These are phyloP conservation scores for Corchorus capsularis DNA, from an alignment of 345 rosid species.

Conservation along the genomic window DNA sequence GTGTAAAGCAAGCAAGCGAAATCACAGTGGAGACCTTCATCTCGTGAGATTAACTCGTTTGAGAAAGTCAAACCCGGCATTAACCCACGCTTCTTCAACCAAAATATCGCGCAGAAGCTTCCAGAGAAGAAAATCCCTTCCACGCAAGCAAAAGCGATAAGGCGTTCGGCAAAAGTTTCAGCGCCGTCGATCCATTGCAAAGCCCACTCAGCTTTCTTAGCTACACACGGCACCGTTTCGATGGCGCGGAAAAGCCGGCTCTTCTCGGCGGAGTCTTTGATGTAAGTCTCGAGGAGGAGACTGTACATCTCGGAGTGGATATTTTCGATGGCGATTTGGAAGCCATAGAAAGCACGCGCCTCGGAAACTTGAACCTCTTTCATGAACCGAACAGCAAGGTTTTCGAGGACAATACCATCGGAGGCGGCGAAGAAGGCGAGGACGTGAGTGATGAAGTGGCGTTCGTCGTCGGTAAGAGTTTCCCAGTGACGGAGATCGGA, in stretches of 20 bases:
- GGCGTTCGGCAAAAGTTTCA: conserved; percentile 72
- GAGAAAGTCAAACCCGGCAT: conserved; percentile 96
- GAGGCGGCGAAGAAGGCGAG: conserved; percentile 98
- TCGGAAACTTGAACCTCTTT: conserved; percentile 88
- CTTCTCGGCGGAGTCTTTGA: conserved; percentile 68
- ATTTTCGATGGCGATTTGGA: conserved; percentile 95
- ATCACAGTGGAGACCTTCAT: conserved; percentile 93
- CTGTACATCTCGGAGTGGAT: conserved; percentile 98
- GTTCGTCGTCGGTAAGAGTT: conserved; percentile 61
- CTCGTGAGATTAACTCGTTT: conserved; percentile 89
- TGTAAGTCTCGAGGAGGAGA: conserved; percentile 86
- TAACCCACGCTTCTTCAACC: conserved; percentile 88
- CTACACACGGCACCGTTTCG: conserved; percentile 68
- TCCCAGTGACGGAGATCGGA: conserved; percentile 83
- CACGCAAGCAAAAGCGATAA: conserved; percentile 88
- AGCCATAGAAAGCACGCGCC: conserved; percentile 98
- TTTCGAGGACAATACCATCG: conserved; percentile 88
- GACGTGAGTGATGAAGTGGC: conserved; percentile 84
- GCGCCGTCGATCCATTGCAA: conserved; percentile 79
- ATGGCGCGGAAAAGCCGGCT: conserved; percentile 54
- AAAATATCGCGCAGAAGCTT: conserved; percentile 85
- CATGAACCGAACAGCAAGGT: conserved; percentile 89
- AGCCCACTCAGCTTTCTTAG: conserved; percentile 68
- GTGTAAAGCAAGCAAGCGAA: conserved; percentile 81
- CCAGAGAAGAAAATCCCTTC: conserved; percentile 94